Base-by-base conservation (phyloP, 495 filamentous ascomycete species). In the Xylaria acuta region DNA sequence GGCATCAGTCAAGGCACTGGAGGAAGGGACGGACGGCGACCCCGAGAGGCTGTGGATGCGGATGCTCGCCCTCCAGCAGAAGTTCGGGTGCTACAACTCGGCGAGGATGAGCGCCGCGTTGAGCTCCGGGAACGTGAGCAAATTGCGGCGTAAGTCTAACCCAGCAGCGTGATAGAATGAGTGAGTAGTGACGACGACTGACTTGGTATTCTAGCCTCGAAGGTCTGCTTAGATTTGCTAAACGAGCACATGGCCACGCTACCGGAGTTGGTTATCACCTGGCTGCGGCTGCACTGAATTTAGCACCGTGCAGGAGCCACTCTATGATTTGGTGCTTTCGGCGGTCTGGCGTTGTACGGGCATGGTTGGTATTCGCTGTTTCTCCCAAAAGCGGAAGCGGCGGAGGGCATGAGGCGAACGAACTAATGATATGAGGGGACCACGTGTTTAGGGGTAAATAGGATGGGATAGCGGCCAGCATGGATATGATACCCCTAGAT, bases 21-120 rank as follows among this genome's bases (percentile, higher is more conserved):
- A 79, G 63, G 74, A 77, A 36, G 77, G 77, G 32, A 79, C 77
- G 18, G 67, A 77, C 14, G 72, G 80, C 32, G 81, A 83, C 69
- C 76, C 80, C 30, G 77, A 77, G 60, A 77, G 76, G 36, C 76
- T 86, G 25, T 86, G 84, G 84, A 73, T 76, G 59, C 81, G 82
- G 34, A 86, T 86, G 84, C 76, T 86, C 30, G 79, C 78, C 18
- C 79, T 86, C 14, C 84, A 86, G 72, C 72, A 73, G 47, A 79
- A 71, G 27, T 85, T 82, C 40, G 81, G 82, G 11, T 85, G 83
- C 72, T 86, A 86, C 69, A 83, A 83, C 53, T 84, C 82, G 9
- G 81, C 84, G 25, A 73, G 84, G 34, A 84, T 86, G 83, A 76
- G 76, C 32, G 81, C 82, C 16, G 84, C 84, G 6, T 70, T 86